Conservation (phyloP, 305 asterid genomes). For the Fraxinus albicans region DNA sequence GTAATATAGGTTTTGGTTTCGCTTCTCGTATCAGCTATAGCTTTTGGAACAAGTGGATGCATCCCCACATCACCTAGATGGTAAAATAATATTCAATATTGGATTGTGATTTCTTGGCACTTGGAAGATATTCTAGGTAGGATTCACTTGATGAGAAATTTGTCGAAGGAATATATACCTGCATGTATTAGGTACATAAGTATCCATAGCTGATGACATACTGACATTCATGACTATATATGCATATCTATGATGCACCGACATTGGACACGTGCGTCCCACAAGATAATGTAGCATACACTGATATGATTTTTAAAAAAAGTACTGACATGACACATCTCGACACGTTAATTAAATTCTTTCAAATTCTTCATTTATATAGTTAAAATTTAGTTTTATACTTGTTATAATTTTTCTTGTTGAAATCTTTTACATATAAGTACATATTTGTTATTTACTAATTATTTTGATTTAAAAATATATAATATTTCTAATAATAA, state of each 20-base stretch:
- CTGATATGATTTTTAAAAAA: neutral
- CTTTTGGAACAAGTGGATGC: neutral
- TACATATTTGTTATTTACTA: too few relatives aligned
- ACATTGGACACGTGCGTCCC: conserved; percentile 40
- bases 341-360: too few relatives aligned
- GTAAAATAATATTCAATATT: neutral
- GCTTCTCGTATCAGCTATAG: neutral
- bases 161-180: neutral
- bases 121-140: neutral
- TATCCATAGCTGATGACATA: neutral
- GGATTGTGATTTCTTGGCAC: neutral
- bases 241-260: too few relatives aligned
- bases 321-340: too few relatives aligned
- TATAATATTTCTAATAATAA: too few relatives aligned
- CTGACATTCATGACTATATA: neutral
- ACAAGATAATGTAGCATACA: too few relatives aligned
- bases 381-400: too few relatives aligned
- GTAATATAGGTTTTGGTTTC: neutral
- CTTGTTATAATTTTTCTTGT: too few relatives aligned
- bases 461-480: too few relatives aligned
- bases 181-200: conserved; percentile 1
- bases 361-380: too few relatives aligned
- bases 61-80: neutral
- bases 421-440: conserved; percentile 21
- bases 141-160: neutral